A percentile compares a stretch with the other conserved stretches of the same genome.
These are phyloP conservation scores for Pythium rhizo-oryzae DNA, from an alignment of 352 stramenopile genomes.

Conservation along the genomic window DNA sequence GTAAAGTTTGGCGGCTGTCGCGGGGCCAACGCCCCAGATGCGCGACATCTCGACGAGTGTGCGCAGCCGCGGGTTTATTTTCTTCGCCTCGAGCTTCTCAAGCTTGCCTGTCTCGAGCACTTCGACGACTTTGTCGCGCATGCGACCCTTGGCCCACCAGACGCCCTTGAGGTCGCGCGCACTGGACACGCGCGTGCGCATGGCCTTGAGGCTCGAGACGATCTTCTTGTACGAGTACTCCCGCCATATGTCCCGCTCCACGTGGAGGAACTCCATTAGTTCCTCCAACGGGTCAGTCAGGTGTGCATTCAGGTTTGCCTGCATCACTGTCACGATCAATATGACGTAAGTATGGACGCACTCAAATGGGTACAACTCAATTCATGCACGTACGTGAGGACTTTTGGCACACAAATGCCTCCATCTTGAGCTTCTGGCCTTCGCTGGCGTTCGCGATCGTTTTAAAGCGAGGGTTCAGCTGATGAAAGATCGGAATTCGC, in stretches of 20 bases:
- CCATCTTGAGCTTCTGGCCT: slow-evolving; percentile 43
- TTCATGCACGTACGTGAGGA: slow-evolving; percentile 52
- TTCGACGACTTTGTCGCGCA: slow-evolving; percentile 75
- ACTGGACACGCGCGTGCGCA: slow-evolving; percentile 57
- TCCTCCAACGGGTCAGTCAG: slow-evolving; percentile 77
- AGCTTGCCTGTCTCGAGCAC: slow-evolving; percentile 75
- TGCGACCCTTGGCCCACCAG: slow-evolving; percentile 68
- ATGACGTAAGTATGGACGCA: neutral
- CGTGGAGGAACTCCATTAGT: slow-evolving; percentile 80
- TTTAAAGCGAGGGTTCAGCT: slow-evolving; percentile 71
- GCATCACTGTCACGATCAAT: slow-evolving; percentile 40
- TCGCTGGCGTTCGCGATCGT: slow-evolving; percentile 40
- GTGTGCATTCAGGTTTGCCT: slow-evolving; percentile 76
- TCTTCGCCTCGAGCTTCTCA: slow-evolving; percentile 83
- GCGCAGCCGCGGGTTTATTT: slow-evolving; percentile 55
- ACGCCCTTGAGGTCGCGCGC: slow-evolving; percentile 64
- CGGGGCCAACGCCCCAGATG: slow-evolving; percentile 81
- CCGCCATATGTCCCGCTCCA: slow-evolving; percentile 76
- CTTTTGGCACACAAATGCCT: slow-evolving; percentile 72
- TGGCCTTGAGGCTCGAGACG: slow-evolving; percentile 69
- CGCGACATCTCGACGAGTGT: slow-evolving; percentile 65
- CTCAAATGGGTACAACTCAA: neutral
- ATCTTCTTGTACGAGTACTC: slow-evolving; percentile 89
- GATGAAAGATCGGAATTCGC: slow-evolving; percentile 67
- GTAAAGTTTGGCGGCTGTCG: slow-evolving; percentile 79